These are phyloP conservation scores for Euphorbia pulcherrima DNA, from an alignment of 345 rosid genomes.

Conservation along the genomic window DNA sequence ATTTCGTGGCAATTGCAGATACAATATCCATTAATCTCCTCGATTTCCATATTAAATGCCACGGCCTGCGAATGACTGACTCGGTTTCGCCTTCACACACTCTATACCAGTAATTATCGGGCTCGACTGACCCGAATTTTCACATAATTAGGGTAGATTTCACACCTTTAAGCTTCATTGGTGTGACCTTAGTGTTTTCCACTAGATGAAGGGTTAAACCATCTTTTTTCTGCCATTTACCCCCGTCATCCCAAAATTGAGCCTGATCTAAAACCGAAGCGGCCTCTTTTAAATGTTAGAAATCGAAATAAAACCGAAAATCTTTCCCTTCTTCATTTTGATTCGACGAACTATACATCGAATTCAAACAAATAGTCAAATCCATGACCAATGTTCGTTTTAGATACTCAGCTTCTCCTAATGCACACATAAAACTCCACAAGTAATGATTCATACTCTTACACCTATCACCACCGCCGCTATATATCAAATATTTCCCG, in stretches of 20 bases:
- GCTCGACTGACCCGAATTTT: conserved; percentile 83
- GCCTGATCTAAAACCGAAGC: conserved; percentile 81
- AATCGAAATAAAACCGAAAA: conserved; percentile 89
- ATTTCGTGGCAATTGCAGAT: conserved; percentile 57
- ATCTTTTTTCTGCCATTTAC: conserved; percentile 61
- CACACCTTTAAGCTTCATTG: conserved; percentile 64
- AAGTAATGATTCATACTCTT: conserved; percentile 93
- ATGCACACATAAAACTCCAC: conserved; percentile 95
- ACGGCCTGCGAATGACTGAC: conserved; percentile 69
- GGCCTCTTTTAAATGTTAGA: conserved; percentile 81
- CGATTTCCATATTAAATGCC: conserved; percentile 90
- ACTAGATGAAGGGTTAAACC: conserved; percentile 52
- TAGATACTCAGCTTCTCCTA: conserved; percentile 91
- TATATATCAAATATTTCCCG: conserved; percentile 69
- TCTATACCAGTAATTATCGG: conserved; percentile 92
- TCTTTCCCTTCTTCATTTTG: conserved; percentile 93
- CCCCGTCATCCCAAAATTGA: conserved; percentile 88
- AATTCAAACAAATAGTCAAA: conserved; percentile 69
- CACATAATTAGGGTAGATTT: conserved; percentile 81
- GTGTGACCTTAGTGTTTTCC: conserved; percentile 65
- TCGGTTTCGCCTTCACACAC: conserved; percentile 95
- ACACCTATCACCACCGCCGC: conserved; percentile 84
- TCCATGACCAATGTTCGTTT: conserved; percentile 89
- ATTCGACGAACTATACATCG: conserved; percentile 63
- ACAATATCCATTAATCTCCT: conserved; percentile 88